Base-by-base conservation (phyloP, 371 early-diverging fungal genomes). In the Apophysomyces sp. region DNA sequence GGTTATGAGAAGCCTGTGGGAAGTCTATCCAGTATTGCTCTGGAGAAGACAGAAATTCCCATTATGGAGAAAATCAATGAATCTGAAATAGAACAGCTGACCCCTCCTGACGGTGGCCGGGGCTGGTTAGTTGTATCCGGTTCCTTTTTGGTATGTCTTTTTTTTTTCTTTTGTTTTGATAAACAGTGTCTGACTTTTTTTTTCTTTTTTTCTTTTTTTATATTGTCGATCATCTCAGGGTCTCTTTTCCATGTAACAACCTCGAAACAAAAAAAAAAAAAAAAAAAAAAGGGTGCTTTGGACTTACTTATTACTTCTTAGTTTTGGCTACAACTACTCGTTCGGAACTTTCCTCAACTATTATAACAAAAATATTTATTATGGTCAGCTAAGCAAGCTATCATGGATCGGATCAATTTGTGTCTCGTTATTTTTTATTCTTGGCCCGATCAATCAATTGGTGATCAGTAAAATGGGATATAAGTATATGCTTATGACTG, bases 391-490 rank as follows among this genome's bases (percentile, higher is more conserved):
- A 67, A 70, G 62, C 9, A 41, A 61, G 30, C 58, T 78, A 15
- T 71, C 73, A 28, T 78, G 78, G 78, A 72, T 78, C 18, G 78
- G 78, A 6, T 74, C 75, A 3, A 67, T 78, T n/a, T 74, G 75
- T 57, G 66, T 70, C 21, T 60, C 67, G 6, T 51, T 78, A 4
- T 73, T 62, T 31, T 74, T 74, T 51, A 71, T 72, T 12, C 63
- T 75, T 8, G 78, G 78, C 12, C 78, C 78, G 15, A 59, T 78
- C 39, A 74, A 78, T 55, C 67, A 73, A 28, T 73, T 61, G 30
- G 71, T 88, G 54, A 81, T 82, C 28, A 74, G 80, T 32, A 71
- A 67, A 15, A 70, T 77, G 51, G 89, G 88, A 1, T 79, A 84
- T 61, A 78, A 78, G 36, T 67, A 77, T 29, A 81, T 84, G 56